Conservation (phyloP, 2,329 filamentous ascomycete genomes). For the Apiospora rasikravindrae region DNA sequence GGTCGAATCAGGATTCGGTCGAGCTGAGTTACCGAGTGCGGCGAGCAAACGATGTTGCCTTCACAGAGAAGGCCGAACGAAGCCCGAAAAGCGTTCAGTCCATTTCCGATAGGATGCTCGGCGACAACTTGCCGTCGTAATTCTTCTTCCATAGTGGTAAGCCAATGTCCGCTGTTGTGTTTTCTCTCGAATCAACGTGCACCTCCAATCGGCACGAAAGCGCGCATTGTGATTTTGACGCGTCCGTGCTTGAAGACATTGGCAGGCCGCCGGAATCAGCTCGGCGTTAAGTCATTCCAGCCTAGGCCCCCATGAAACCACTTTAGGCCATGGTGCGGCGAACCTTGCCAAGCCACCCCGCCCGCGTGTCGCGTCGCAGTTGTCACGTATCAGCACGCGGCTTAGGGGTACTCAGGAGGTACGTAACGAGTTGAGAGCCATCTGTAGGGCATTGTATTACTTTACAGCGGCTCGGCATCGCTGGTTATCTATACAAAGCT, state of each 20-base stretch:
- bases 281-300: neutral
- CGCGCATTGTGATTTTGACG: neutral
- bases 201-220: neutral
- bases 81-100: neutral
- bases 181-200: neutral
- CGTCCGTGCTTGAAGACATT: neutral
- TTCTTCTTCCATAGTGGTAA: neutral
- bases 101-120: neutral
- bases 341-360: neutral
- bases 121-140: neutral
- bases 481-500: too few relatives aligned
- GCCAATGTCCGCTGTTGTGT: neutral
- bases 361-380: too few relatives aligned
- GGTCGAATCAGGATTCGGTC: too few relatives aligned
- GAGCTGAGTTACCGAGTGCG: too few relatives aligned
- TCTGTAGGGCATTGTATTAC: too few relatives aligned
- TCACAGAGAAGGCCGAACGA: too few relatives aligned
- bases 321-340: neutral
- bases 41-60: too few relatives aligned
- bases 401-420: too few relatives aligned
- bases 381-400: too few relatives aligned
- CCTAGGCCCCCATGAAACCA: neutral
- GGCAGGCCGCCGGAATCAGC: neutral
- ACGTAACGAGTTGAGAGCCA: too few relatives aligned
- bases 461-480: too few relatives aligned